Percentiles rank a stretch among this genome's conserved stretches.
phyloP scores from a whole-genome alignment of 116 monocot genomes.

The Zostera marina region DNA sequence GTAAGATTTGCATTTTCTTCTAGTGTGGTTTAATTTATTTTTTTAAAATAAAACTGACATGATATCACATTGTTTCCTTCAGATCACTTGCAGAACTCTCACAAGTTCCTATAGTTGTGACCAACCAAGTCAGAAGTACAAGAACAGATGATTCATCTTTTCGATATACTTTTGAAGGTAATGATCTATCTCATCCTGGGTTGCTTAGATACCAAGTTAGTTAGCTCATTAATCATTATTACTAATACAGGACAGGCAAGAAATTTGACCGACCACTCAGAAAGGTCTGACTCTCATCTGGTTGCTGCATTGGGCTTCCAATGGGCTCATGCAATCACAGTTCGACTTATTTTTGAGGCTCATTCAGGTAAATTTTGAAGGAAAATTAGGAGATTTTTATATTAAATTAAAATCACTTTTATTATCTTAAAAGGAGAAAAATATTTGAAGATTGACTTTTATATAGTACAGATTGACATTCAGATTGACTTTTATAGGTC shows the following conservation, averaged over 20 bases:
- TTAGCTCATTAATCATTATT: too few relatives aligned
- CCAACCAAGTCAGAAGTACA: slow-evolving; percentile 84
- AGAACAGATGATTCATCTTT: slow-evolving; percentile 22
- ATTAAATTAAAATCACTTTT: neutral
- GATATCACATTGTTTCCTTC: slow-evolving; percentile 48
- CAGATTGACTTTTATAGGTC: too few relatives aligned
- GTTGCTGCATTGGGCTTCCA: slow-evolving; percentile 73
- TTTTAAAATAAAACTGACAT: slow-evolving; percentile 23
- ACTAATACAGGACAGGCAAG: slow-evolving; percentile 18
- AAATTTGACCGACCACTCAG: slow-evolving; percentile 15
- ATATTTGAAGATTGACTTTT: too few relatives aligned
- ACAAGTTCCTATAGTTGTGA: slow-evolving; percentile 66
- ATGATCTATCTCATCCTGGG: neutral
- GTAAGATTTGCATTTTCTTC: slow-evolving; percentile 25
- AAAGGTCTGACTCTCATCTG: slow-evolving; percentile 35
- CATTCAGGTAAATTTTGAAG: slow-evolving; percentile 47
- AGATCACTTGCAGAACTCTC: slow-evolving; percentile 97
- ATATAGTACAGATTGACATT: too few relatives aligned
- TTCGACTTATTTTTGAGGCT: slow-evolving; percentile 84
- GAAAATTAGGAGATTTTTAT: neutral
- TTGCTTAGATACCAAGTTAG: neutral
- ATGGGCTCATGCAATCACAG: slow-evolving; percentile 90
- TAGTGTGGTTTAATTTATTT: neutral
- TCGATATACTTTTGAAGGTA: slow-evolving; percentile 75
- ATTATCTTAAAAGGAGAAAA: neutral